Base-by-base conservation (phyloP, 495 filamentous ascomycete species). In the Glarea lozoyensis region DNA sequence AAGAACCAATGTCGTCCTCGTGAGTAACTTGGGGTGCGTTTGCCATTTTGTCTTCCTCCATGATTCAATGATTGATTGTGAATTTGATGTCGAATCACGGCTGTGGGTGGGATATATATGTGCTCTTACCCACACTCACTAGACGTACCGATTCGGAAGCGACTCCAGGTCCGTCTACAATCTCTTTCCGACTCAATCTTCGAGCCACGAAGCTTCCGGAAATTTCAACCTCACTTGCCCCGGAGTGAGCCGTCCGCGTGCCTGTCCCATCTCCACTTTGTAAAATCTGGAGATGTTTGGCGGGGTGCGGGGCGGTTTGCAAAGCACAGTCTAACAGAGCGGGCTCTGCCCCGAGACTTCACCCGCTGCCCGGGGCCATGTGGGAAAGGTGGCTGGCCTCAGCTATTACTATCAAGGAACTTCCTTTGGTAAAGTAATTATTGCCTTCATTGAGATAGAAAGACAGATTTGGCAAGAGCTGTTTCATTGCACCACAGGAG, bases 1-100 rank as follows among this genome's bases (percentile, higher is more conserved):
- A 39, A 10, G 36, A 19, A 4, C 16, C 15, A 19, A 39, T 39
- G 19, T 39, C 36, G 19, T 39, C 36, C 19, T 39, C 36, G 18
- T 39, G 36, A 4, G 19, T 19, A 15, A 19, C 15, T 9, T 19
- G 11, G 10, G 36, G 36, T 17, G 36, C 36, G 7, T 19, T 10
- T 19, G 4, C 7, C 19, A 20, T 13, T 39, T 39, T 4, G 15
- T 13, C 36, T n/a, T 7, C n/a, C 7, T 29, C n/a, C 7, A 7
- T 7, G 25, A 29, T 29, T 7, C 25, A n/a, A n/a, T 7, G 25
- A 7, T 29, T n/a, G n/a, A n/a, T 29, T 29, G 25, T 29, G n/a
- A 29, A 7, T 29, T 29, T 7, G 25, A 29, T 29, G n/a, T 7
- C n/a, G 7, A n/a, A 29, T n/a, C 25, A 29, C 25, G 7, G 25